Evolutionary conservation across 2,329 filamentous ascomycete genomes (phyloP), one percentile per base, ranked within the genome.

Genomic region (Zymoseptoria tritici): DNA sequence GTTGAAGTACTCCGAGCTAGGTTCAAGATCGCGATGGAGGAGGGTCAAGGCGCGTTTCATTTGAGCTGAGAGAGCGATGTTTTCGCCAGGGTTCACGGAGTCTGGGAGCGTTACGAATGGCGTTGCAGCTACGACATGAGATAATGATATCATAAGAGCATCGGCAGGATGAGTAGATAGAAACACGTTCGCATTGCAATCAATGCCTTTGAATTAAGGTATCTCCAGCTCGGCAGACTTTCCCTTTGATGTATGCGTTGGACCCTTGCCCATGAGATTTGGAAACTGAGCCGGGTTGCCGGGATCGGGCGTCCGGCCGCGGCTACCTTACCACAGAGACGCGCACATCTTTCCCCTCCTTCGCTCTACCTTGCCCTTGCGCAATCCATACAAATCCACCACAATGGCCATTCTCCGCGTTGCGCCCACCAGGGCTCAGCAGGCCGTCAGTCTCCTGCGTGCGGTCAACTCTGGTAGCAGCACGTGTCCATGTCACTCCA

Each of bases 21-120:
- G 74, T 81, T 99, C 57, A 85, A 84, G 65, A 88, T 87, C 65
- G 95, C 94, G 24, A 96, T 96, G 73, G 89, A 86, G 74, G 95
- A 99, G 78, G 94, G 94, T 22, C 94, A 99, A 74, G 94, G 94
- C 29, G 94, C 95, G 62, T 99, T 99, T 83, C 94, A 97, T 77
- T 81, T 99, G 52, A 74, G 71, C 52, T 74, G 36, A 46, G 36
- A 65, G 56, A 58, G 53, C 31, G 50, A 24, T 19, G 7, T 22
- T 53, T 6, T 53, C 22, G 24, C 21, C 11, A 53, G 20, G 52
- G 13, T n/a, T n/a, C 13, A 46, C n/a, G 36, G 36, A 46, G 13
- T 46, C 13, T 46, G 36, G 13, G 36, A 46, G 36, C 4, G 16
- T 46, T 16, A 46, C 36, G 36, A n/a, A 46, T 16, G 36, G 36